phyloP scores from a whole-genome alignment of 2,329 filamentous ascomycete genomes.

The Phaeosphaeriaceae sp. region DNA sequence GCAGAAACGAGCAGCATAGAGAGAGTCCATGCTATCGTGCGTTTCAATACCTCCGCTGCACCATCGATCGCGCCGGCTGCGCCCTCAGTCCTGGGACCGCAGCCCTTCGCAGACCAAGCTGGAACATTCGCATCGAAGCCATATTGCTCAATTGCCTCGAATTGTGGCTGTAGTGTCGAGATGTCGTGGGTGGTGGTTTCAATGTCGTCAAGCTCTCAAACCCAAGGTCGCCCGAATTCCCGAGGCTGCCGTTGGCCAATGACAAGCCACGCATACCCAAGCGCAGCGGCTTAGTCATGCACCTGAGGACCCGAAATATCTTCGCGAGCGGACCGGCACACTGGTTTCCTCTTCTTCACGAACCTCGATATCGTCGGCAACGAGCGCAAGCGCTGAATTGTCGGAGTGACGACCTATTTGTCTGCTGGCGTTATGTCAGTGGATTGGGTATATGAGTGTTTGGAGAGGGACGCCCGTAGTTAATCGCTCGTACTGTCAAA shows the following conservation, averaged over 20 bases:
- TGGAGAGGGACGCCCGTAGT: conserved; percentile 59
- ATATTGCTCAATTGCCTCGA: conserved; percentile 23
- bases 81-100: conserved; percentile 52
- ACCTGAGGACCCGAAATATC: conserved; percentile 37
- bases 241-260: conserved; percentile 40
- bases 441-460: conserved; percentile 47
- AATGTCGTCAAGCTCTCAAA: conserved; percentile 28
- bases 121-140: conserved; percentile 56
- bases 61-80: conserved; percentile 47
- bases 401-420: conserved; percentile 44
- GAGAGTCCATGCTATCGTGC: conserved; percentile 22
- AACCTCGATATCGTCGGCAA: conserved; percentile 51
- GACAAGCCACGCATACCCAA: conserved; percentile 12
- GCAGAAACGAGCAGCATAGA: background rate
- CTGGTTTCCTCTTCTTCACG: conserved; percentile 31
- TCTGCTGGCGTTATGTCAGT: conserved; percentile 51
- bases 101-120: conserved; percentile 52
- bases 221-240: conserved; percentile 28
- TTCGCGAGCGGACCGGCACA: conserved; percentile 29
- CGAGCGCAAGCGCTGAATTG: conserved; percentile 44
- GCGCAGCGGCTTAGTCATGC: conserved; percentile 35
- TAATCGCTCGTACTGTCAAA: conserved; percentile 58
- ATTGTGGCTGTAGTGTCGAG: conserved; percentile 25
- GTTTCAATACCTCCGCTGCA: conserved; percentile 57
- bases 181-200: conserved; percentile 38